A percentile compares a stretch with the other conserved stretches of the same genome.
Conservation (phyloP, 2,329 filamentous ascomycete species). For the Hypoxylon sp. region DNA sequence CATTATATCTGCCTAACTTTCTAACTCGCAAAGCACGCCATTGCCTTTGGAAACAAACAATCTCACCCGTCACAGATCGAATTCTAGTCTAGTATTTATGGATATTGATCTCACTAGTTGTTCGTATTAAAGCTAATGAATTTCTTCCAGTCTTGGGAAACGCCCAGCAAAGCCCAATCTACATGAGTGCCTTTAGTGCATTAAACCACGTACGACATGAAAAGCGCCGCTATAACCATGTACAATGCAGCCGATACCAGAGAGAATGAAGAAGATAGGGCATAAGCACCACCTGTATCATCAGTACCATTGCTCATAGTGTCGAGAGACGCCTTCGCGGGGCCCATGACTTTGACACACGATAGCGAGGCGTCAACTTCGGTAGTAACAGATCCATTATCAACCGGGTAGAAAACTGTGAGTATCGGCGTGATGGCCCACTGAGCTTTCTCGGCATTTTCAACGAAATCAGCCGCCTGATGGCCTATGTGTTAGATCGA, state of each 20-base stretch:
- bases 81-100: no score
- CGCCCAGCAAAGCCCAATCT: constrained; percentile 6
- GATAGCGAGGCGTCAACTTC: constrained; percentile 34
- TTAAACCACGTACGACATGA: constrained; percentile 8
- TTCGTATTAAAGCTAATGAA: no score
- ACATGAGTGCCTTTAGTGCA: neutral
- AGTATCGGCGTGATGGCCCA: constrained; percentile 39
- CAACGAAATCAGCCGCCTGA: constrained; percentile 17
- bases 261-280: constrained; percentile 4
- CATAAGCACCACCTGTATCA: constrained; percentile 19
- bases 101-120: no score
- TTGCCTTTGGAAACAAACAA: no score
- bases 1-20: no score
- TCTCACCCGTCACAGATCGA: no score
- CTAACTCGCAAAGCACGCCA: no score
- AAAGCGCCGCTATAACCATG: neutral
- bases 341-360: constrained; percentile 39
- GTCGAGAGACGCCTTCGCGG: constrained; percentile 32
- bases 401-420: constrained; percentile 36
- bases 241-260: neutral
- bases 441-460: constrained; percentile 11
- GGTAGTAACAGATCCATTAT: constrained; percentile 17
- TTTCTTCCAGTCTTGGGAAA: no score
- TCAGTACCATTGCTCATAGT: constrained; percentile 16
- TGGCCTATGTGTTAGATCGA: neutral